phyloP scores from a whole-genome alignment of 768 basidiomycete species.

The Collybia mongolica region DNA sequence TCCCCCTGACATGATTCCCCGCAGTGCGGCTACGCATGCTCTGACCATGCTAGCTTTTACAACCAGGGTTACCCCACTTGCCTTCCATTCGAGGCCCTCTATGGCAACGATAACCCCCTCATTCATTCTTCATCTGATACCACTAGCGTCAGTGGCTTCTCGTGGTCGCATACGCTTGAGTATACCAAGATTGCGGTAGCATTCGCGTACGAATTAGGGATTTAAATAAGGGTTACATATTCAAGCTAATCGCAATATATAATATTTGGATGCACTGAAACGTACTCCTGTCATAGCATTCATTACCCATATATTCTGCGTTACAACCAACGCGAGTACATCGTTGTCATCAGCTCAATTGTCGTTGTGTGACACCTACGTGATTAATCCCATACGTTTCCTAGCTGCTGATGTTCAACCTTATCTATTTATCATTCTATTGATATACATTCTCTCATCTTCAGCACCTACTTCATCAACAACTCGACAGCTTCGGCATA shows the following conservation, averaged over 20 bases:
- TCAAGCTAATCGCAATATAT: too few relatives aligned
- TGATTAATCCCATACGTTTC: too few relatives aligned
- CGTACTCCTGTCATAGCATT: neutral
- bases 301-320: too few relatives aligned
- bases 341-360: too few relatives aligned
- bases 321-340: too few relatives aligned
- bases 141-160: constrained; percentile 33
- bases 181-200: constrained; percentile 61
- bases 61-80: constrained; percentile 42
- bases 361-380: too few relatives aligned
- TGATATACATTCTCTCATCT: too few relatives aligned
- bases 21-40: constrained; percentile 30
- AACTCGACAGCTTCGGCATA: constrained; percentile 77
- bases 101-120: constrained; percentile 20
- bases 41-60: constrained; percentile 37
- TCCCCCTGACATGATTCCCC: too few relatives aligned
- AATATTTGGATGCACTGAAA: too few relatives aligned
- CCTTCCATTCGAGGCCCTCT: constrained; percentile 33
- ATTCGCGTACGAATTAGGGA: constrained; percentile 49
- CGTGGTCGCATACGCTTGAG: constrained; percentile 45
- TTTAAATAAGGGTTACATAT: constrained; percentile 4
- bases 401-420: too few relatives aligned
- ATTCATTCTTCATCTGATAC: constrained; percentile 28
- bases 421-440: too few relatives aligned
- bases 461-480: constrained; percentile 29